Base-by-base conservation (phyloP, 1,139 yeast species). In the Scheffersomyces parashehatae region DNA sequence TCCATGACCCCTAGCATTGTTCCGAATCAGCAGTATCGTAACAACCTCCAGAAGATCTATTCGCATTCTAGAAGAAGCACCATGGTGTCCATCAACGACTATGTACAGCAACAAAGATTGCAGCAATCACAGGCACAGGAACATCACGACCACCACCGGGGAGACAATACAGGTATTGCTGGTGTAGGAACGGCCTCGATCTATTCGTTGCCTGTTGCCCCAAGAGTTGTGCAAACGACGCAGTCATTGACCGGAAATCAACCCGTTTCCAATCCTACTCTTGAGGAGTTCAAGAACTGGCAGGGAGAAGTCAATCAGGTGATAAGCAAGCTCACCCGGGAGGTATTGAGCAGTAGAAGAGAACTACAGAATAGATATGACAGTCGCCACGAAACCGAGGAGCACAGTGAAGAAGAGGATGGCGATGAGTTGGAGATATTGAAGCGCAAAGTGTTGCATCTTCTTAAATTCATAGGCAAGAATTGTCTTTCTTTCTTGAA, bases 11-110 rank as follows among this genome's bases (percentile, higher is more conserved):
- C 79, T 5, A 61, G 68, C 44, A 60, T 55, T 37, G 65, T 59
- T 10, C 59, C 68, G 31, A 61, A 63, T 38, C 64, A 57, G 44
- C 67, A 66, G 53, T 62, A 66, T 47, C 57, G 68, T 20, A 62
- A 63, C 49, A 73, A 72, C 45, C 60, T 73, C 41, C 76, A 71
- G 42, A 70, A 65, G 53, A 73, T 73, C 14, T 74, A 74, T 53
- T 71, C 77, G 35, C 79, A 74, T 52, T 68, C 77, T 7, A 62
- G 79, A 46, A 62, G 73, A 47, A 67, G 64, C 45, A 70, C 76
- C 24, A 62, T 66, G 64, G 48, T 67, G 29, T 67, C 74, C 0
- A 58, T 70, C 35, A 68, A 66, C 46, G 77, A 73, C 33, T 68
- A 70, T 41, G 64, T 67, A 4, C 65, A 64, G 37, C 75, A 67